Evolutionary conservation across 2,329 filamentous ascomycete species (phyloP).

Genomic region (Xylariaceae sp.): DNA sequence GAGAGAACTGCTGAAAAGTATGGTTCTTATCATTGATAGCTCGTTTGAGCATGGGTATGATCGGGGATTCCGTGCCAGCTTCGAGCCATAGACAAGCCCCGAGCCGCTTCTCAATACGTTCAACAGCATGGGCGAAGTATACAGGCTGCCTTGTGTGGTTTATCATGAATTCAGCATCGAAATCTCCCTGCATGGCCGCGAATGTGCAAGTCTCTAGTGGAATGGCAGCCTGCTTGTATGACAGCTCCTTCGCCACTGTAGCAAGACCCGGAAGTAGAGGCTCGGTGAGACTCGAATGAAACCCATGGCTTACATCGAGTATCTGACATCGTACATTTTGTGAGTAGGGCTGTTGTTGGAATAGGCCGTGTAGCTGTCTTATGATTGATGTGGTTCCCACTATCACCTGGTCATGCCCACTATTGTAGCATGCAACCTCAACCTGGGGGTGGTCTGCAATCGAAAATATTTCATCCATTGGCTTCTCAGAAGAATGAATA

Average conservation of each 20-base stretch:
- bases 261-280: background rate
- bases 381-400: background rate
- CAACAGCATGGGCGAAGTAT: conserved; percentile 28
- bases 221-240: background rate
- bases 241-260: background rate
- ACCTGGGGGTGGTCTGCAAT: background rate
- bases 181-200: too few species aligned
- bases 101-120: conserved; percentile 22
- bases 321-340: background rate
- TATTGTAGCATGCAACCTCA: background rate
- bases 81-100: conserved; percentile 32
- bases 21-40: conserved; percentile 3
- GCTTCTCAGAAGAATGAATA: conserved; percentile 17
- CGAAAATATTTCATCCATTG: too few species aligned
- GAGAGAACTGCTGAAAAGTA: background rate
- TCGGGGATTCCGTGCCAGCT: conserved; percentile 28
- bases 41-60: conserved; percentile 17
- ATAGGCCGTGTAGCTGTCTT: background rate
- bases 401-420: background rate
- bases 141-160: conserved; percentile 29
- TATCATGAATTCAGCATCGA: background rate
- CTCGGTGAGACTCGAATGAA: background rate
- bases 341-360: background rate
- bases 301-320: background rate
- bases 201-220: background rate